phyloP scores from a whole-genome alignment of 164 flowering plant genomes.

The Sextonia rubra region DNA sequence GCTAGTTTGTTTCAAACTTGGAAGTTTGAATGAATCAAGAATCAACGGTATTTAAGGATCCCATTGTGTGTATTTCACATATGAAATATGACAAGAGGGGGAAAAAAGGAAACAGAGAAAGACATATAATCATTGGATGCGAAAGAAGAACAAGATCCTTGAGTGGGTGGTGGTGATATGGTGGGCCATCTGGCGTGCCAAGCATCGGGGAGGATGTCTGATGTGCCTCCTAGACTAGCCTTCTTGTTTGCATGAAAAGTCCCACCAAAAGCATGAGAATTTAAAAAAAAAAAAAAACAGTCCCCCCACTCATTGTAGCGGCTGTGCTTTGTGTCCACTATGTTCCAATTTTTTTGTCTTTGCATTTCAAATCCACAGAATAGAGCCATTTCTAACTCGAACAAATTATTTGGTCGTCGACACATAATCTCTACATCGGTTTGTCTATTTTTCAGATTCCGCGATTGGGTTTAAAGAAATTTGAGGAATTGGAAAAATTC shows the following conservation, averaged over 20 bases:
- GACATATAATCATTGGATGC: slow-evolving; percentile 18
- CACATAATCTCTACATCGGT: too few relatives aligned
- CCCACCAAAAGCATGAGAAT: slow-evolving; percentile 3
- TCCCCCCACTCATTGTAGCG: neutral
- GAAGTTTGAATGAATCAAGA: too few relatives aligned
- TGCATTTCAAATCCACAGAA: too few relatives aligned
- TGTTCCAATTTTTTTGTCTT: neutral
- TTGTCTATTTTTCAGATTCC: too few relatives aligned
- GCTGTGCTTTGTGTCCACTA: slow-evolving; percentile 4
- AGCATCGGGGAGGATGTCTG: neutral
- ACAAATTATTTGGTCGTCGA: too few relatives aligned
- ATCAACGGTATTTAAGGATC: too few relatives aligned
- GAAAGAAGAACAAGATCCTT: slow-evolving; percentile 3
- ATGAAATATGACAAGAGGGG: neutral
- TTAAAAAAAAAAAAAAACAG: neutral
- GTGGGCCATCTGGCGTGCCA: slow-evolving; percentile 18
- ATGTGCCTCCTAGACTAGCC: slow-evolving; percentile 1
- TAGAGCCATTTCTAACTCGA: too few relatives aligned
- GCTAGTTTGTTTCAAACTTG: too few relatives aligned
- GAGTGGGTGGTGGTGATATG: slow-evolving; percentile 8
- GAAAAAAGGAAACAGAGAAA: neutral
- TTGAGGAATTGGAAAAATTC: too few relatives aligned
- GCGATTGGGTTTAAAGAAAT: too few relatives aligned
- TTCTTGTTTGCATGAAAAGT: slow-evolving; percentile 12
- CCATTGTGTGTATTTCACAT: too few relatives aligned